Conservation (phyloP, 2,329 filamentous ascomycete species). For the Penicillium sp. region DNA sequence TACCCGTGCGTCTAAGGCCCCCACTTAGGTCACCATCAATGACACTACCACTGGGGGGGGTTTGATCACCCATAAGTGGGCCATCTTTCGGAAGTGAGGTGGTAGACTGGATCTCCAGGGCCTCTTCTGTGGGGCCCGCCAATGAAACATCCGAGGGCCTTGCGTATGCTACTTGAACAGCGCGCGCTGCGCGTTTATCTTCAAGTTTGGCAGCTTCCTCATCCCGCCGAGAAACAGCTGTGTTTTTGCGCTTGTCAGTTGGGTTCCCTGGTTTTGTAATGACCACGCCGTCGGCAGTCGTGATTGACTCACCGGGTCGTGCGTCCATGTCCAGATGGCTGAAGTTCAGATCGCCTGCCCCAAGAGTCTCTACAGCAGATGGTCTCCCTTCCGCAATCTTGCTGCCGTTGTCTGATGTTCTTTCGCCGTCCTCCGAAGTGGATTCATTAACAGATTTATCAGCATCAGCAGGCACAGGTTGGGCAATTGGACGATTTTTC, state of each 20-base stretch:
- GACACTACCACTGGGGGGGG: constrained; percentile 65
- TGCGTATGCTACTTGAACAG: constrained; percentile 62
- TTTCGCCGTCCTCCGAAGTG: constrained; percentile 29
- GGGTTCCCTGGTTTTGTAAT: constrained; percentile 37
- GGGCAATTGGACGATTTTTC: constrained; percentile 41
- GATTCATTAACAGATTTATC: constrained; percentile 30
- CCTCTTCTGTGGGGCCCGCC: constrained; percentile 44
- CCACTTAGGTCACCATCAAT: constrained; percentile 60
- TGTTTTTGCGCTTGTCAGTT: constrained; percentile 38
- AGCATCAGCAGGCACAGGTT: constrained; percentile 31
- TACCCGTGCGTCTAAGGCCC: constrained; percentile 62
- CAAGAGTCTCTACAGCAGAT: constrained; percentile 82
- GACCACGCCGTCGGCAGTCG: constrained; percentile 40
- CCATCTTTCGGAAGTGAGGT: constrained; percentile 31
- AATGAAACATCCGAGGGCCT: constrained; percentile 36
- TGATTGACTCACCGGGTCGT: constrained; percentile 35
- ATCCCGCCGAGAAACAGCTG: constrained; percentile 44
- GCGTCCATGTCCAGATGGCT: constrained; percentile 75
- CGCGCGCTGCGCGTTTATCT: constrained; percentile 59
- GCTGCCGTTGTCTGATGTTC: constrained; percentile 15
- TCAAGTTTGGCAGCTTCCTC: constrained; percentile 58
- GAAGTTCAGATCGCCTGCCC: constrained; percentile 82
- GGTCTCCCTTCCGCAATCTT: constrained; percentile 59
- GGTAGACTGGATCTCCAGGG: constrained; percentile 32
- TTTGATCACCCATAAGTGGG: constrained; percentile 55